Evolutionary conservation across 108 stramenopile genomes (phyloP).

Genomic region (Asterionellopsis glacialis): DNA sequence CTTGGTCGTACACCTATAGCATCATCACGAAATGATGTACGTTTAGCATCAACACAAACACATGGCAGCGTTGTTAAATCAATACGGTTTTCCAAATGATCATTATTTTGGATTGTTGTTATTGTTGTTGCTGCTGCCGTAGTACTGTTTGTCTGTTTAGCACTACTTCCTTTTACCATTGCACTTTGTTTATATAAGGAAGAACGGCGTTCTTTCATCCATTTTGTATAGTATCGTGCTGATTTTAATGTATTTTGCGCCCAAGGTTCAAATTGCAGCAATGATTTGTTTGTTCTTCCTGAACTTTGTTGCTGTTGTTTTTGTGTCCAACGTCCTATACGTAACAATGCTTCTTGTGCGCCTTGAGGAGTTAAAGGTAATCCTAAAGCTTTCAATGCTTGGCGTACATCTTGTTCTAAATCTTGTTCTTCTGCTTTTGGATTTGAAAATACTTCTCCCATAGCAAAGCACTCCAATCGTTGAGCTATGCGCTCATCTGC

Average conservation of each 20-base stretch:
- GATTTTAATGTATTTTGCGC: constrained; percentile 48
- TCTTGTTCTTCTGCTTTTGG: constrained; percentile 12
- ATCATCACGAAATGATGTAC: constrained; percentile 81
- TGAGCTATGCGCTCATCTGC: constrained; percentile 72
- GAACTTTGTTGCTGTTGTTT: constrained; percentile 1
- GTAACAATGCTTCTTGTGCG: constrained; percentile 59
- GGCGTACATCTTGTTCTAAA: constrained; percentile 74
- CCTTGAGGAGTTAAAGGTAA: constrained; percentile 60
- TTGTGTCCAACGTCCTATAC: constrained; percentile 66
- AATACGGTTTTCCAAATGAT: constrained; percentile 34
- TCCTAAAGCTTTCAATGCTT: constrained; percentile 49
- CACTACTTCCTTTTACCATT: background rate
- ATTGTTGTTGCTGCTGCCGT: background rate
- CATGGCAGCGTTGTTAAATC: constrained; percentile 66
- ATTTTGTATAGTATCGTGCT: constrained; percentile 38
- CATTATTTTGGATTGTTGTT: too few species aligned
- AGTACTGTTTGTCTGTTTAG: background rate
- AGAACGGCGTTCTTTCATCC: constrained; percentile 25
- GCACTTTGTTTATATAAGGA: background rate
- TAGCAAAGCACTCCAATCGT: constrained; percentile 78
- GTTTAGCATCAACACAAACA: constrained; percentile 72
- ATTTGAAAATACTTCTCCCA: constrained; percentile 44
- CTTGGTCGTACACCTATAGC: constrained; percentile 74
- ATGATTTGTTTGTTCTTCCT: constrained; percentile 1
- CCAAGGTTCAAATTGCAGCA: constrained; percentile 45